Conservation (phyloP, 2,329 filamentous ascomycete genomes). For the Colletotrichum cuscutae region DNA sequence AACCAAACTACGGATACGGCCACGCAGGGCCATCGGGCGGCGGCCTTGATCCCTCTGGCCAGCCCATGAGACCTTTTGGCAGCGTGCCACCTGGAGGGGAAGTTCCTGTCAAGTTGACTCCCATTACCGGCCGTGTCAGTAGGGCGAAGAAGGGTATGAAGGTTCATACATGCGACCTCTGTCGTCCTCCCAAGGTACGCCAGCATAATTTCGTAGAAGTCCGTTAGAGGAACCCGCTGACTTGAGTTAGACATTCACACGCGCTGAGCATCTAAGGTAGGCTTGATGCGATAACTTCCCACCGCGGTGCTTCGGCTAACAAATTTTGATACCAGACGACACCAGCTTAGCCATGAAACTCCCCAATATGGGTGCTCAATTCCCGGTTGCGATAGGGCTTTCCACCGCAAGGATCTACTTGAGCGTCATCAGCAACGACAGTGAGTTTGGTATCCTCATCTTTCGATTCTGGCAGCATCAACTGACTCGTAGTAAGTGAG, state of each 20-base stretch:
- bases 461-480: neutral
- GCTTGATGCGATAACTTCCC: conserved; percentile 2
- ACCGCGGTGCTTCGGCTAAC: conserved; percentile 2
- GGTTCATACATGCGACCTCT: conserved; percentile 65
- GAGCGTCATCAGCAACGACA: conserved; percentile 66
- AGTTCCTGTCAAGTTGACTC: conserved; percentile 61
- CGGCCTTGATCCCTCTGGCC: conserved; percentile 38
- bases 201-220: neutral
- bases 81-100: conserved; percentile 46
- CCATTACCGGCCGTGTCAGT: conserved; percentile 66
- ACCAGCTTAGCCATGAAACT: conserved; percentile 68
- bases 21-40: conserved; percentile 41
- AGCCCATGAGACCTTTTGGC: conserved; percentile 54
- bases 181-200: conserved; percentile 61
- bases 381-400: conserved; percentile 65
- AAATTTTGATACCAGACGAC: conserved; percentile 56
- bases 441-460: conserved; percentile 42
- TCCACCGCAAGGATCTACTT: conserved; percentile 69
- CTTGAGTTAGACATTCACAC: conserved; percentile 64
- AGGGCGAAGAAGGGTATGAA: conserved; percentile 69
- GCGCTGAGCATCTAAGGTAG: conserved; percentile 71
- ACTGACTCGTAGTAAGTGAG: conserved; percentile 27
- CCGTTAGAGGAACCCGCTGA: neutral
- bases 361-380: conserved; percentile 62
- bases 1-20: conserved; percentile 38